phyloP scores from a whole-genome alignment of 2,329 filamentous ascomycete species.

The Fusarium sp. region DNA sequence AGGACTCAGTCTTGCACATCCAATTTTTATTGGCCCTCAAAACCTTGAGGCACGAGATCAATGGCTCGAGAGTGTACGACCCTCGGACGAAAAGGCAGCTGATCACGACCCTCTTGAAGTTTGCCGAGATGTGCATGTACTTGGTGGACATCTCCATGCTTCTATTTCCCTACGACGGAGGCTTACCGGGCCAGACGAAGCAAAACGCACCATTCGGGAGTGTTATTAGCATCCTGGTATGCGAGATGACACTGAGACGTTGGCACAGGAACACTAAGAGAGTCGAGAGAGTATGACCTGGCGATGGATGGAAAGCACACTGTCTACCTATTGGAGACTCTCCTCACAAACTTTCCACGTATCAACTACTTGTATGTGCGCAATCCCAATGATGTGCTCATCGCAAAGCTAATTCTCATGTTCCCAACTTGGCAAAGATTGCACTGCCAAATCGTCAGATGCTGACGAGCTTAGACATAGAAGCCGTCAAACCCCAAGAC shows the following conservation, averaged over 20 bases:
- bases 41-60: neutral
- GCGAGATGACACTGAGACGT: neutral
- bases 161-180: neutral
- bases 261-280: neutral
- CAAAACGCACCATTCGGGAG: neutral
- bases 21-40: neutral
- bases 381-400: neutral
- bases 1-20: neutral
- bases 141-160: neutral
- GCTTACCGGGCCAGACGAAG: neutral
- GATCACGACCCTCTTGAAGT: neutral
- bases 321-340: neutral
- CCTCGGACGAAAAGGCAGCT: neutral
- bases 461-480: neutral
- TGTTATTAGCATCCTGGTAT: neutral
- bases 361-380: neutral
- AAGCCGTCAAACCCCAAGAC: neutral
- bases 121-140: neutral
- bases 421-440: neutral
- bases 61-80: neutral
- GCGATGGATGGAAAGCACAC: neutral
- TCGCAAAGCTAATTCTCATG: neutral
- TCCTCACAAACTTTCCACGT: neutral
- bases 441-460: neutral
- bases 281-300: neutral